Evolutionary conservation across 2,329 filamentous ascomycete species (phyloP).

Genomic region (Diaporthe citriasiana): DNA sequence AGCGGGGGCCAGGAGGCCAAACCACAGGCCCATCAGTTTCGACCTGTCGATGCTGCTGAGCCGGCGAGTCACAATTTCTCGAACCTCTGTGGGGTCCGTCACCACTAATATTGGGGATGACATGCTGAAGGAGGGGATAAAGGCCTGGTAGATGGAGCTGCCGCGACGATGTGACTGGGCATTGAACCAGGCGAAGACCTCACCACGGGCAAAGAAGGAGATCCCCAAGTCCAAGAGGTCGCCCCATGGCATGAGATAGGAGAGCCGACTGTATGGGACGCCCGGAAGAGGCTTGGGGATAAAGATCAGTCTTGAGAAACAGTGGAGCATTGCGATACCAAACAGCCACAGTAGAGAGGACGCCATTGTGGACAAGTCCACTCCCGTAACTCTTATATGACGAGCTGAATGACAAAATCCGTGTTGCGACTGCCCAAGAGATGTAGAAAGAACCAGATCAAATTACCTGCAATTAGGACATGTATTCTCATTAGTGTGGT

Average conservation of each 20-base stretch:
- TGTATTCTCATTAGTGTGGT: neutral
- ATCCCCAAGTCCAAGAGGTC: neutral
- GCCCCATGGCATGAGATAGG: slow-evolving; percentile 14
- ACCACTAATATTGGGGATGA: slow-evolving; percentile 6
- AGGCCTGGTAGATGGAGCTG: slow-evolving; percentile 11
- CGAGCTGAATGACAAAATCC: neutral
- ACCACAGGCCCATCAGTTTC: slow-evolving; percentile 16
- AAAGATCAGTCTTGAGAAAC: neutral
- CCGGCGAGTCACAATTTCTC: slow-evolving; percentile 4
- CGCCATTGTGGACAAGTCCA: neutral
- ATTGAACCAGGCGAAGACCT: slow-evolving; percentile 23
- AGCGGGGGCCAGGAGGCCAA: slow-evolving; percentile 10
- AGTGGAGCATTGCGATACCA: neutral
- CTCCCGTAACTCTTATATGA: neutral
- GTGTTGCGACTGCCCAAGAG: neutral
- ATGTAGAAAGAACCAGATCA: neutral
- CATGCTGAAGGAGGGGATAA: slow-evolving; percentile 9
- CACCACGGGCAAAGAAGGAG: slow-evolving; percentile 1
- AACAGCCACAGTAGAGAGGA: neutral
- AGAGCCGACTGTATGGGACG: neutral
- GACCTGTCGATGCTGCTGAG: slow-evolving; percentile 24
- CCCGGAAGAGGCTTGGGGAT: slow-evolving; percentile 15
- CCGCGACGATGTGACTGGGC: neutral
- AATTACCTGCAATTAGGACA: neutral
- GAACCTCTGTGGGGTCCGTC: slow-evolving; percentile 2